Base-by-base conservation (phyloP, 116 monocot species). In the Papilionanthe hybrid region DNA sequence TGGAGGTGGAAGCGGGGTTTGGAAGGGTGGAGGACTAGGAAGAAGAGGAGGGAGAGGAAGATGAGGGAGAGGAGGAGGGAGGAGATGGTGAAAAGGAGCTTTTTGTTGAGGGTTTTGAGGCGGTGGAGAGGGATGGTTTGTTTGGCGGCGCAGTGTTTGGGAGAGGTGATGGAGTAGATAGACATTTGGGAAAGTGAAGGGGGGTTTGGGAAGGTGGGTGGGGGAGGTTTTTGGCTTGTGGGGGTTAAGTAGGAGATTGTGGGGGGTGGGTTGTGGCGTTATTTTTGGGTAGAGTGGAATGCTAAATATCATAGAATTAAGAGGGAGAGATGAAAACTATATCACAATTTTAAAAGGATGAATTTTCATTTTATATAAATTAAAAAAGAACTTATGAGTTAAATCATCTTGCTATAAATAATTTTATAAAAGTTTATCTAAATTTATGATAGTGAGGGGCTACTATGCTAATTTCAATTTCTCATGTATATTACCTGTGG, bases 11-110 rank as follows among this genome's bases (percentile, higher is more conserved):
- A 94, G 23, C 84, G 37, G 7, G 94, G 94, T 63, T 90, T 90
- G 58, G 91, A 77, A 17, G 94, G 94, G 85, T 77, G 94, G 84
- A 90, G 86, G 88, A 88, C 79, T 76, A 94, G 77, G 79, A 84
- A 94, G 78, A 88, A 10, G 75, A 94, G 79, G 78, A 91, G 19
- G 68, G 75, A 37, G 42, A 86, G 13, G 68, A 86, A 72, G 82
- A 85, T 81, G 32, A 88, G 10, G 53, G 88, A 75, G 85, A 82
- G 55, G 82, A 82, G 23, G 78, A 80, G 75, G 80, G 81, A 75
- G 81, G 81, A 85, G 82, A 90, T 18, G 78, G 27, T 3, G 83
- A 78, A 90, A 78, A 88, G 29, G 53, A 94, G 77, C 82, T 89
- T 87, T 82, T 80, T 89, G 82, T 82, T 79, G 86, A 78, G 44